A percentile compares a stretch with the other conserved stretches of the same genome.
Conservation (phyloP, 2,329 filamentous ascomycete genomes). For the Monilinia aucupariae region DNA sequence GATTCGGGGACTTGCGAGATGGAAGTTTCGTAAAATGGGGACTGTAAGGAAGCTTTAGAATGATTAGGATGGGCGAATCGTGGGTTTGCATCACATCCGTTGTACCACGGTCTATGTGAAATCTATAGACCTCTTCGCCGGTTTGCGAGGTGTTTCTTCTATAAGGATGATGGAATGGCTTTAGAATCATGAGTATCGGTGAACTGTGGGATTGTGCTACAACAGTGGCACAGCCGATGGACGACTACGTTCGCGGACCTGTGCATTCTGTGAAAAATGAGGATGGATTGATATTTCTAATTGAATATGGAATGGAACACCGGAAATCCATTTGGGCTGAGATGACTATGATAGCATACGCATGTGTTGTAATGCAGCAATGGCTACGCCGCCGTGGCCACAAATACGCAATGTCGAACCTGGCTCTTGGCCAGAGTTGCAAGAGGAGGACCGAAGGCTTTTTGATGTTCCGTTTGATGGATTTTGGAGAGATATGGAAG, state of each 20-base stretch:
- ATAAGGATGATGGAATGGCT: not conserved
- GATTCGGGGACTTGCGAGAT: constrained; percentile 16
- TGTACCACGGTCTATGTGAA: not conserved
- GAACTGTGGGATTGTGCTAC: not conserved
- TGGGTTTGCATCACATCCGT: not conserved
- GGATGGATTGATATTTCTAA: too few species aligned
- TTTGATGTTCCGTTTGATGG: not conserved
- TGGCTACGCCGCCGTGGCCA: not conserved
- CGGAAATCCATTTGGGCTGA: not conserved
- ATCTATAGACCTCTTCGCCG: not conserved
- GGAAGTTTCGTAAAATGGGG: not conserved
- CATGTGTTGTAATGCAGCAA: not conserved
- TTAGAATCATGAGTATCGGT: not conserved
- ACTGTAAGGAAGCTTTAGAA: constrained; percentile 4
- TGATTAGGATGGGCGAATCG: constrained; percentile 7
- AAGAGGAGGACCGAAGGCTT: not conserved
- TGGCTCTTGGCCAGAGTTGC: not conserved
- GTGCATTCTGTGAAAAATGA: not conserved
- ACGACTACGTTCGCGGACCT: not conserved
- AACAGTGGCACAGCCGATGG: not conserved
- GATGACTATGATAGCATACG: not conserved
- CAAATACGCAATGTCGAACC: not conserved
- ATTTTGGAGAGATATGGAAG: not conserved
- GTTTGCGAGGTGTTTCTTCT: not conserved
- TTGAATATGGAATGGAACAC: not conserved